Evolutionary conservation across 140 eudicot species (phyloP).

Genomic region (Artemisia princeps): DNA sequence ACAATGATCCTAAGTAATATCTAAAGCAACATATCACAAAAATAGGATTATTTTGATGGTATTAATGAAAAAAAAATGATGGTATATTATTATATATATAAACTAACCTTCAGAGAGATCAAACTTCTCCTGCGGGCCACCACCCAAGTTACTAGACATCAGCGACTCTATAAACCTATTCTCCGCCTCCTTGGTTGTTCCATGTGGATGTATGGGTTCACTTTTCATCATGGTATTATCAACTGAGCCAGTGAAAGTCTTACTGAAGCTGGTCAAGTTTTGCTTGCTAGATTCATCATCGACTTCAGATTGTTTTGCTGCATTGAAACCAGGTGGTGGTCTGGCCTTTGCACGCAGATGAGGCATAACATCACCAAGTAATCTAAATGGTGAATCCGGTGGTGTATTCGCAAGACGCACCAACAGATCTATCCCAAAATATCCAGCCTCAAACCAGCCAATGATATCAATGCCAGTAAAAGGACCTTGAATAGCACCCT

Average conservation of each 20-base stretch:
- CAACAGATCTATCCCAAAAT: conserved; percentile 76
- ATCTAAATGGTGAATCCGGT: conserved; percentile 49
- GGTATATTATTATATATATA: too few relatives aligned
- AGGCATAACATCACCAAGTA: conserved; percentile 98
- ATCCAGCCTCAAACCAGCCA: conserved; percentile 81
- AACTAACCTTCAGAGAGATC: conserved; percentile 45
- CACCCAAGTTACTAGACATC: conserved; percentile 46
- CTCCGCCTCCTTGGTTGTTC: conserved; percentile 55
- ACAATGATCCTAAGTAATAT: too few relatives aligned
- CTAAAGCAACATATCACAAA: not conserved
- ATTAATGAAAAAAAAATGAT: too few relatives aligned
- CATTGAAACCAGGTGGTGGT: conserved; percentile 84
- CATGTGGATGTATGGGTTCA: conserved; percentile 42
- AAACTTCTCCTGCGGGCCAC: not conserved
- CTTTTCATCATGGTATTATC: conserved; percentile 36
- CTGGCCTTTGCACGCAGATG: conserved; percentile 80
- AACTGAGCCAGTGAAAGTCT: conserved; percentile 37
- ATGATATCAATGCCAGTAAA: conserved; percentile 81
- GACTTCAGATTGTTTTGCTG: conserved; percentile 52
- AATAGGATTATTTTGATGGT: not conserved
- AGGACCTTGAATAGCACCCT: conserved; percentile 88
- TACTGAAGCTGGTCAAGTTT: conserved; percentile 31
- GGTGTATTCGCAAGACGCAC: conserved; percentile 81
- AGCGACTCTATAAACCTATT: conserved; percentile 72
- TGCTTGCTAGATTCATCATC: conserved; percentile 30